phyloP scores from a whole-genome alignment of 495 filamentous ascomycete species.

The Chaetomidium leptoderma region DNA sequence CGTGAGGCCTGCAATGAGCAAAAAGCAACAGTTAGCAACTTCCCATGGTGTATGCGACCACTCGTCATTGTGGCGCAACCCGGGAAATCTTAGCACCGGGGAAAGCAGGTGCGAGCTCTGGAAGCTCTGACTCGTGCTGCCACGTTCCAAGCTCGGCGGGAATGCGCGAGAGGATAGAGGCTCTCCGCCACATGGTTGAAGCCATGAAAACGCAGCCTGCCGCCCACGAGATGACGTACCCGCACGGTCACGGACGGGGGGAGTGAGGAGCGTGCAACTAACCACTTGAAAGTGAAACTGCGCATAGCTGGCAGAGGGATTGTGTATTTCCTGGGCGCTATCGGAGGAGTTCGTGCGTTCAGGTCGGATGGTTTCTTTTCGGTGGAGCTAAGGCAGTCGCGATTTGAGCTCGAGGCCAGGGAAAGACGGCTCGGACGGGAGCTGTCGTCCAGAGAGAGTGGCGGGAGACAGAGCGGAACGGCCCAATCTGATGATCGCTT shows the following conservation, averaged over 20 bases:
- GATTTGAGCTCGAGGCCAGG: background rate
- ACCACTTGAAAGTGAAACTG: conserved; percentile 54
- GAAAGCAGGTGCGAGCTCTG: background rate
- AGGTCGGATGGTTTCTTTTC: background rate
- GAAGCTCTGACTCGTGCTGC: too few relatives aligned
- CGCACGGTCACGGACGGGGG: too few relatives aligned
- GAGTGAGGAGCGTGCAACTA: conserved; percentile 23
- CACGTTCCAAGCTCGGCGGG: too few relatives aligned
- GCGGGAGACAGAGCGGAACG: background rate
- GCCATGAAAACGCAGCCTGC: too few relatives aligned
- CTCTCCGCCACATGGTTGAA: too few relatives aligned
- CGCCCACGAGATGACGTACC: too few relatives aligned
- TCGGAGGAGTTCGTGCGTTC: background rate
- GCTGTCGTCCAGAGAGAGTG: background rate
- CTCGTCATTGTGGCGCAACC: conserved; percentile 22
- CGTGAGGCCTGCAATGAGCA: conserved; percentile 56
- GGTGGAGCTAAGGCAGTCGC: background rate
- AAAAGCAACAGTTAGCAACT: conserved; percentile 21
- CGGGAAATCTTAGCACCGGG: conserved; percentile 3
- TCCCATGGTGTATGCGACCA: background rate
- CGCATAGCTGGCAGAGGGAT: conserved; percentile 36
- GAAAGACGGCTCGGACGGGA: conserved; percentile 1
- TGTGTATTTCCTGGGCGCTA: background rate
- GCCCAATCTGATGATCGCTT: background rate
- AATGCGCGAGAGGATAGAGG: too few relatives aligned